Percentiles rank a stretch among this genome's conserved stretches.
Evolutionary conservation across 441 rosid species (phyloP).

Genomic region (Pelargonium myrrhifolium): DNA sequence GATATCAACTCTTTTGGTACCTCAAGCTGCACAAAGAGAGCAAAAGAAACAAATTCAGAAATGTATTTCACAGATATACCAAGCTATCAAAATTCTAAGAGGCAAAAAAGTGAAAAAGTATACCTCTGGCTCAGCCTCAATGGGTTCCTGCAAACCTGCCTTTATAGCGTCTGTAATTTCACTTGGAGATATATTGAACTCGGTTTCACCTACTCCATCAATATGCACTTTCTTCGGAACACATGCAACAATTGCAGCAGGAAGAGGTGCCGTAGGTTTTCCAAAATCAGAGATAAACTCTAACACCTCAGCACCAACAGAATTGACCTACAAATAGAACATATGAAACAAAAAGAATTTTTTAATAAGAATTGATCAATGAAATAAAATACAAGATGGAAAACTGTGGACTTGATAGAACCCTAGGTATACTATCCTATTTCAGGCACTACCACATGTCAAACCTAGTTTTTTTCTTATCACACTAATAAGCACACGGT

Average conservation of each 20-base stretch:
- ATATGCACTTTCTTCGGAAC: constrained; percentile 81
- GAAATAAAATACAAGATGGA: constrained; percentile 8
- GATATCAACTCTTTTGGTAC: constrained; percentile 92
- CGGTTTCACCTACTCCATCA: constrained; percentile 81
- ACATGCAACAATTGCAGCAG: constrained; percentile 99
- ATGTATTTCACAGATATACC: constrained; percentile 17
- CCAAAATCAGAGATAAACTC: constrained; percentile 95
- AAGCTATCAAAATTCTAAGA: constrained; percentile 18
- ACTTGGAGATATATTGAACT: constrained; percentile 62
- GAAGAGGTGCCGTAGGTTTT: constrained; percentile 79
- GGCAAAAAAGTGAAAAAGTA: constrained; percentile 17
- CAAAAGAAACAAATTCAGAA: constrained; percentile 20
- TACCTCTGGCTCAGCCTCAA: constrained; percentile 99
- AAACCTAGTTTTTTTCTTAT: too few species aligned
- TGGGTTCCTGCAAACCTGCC: constrained; percentile 75
- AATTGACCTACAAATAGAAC: constrained; percentile 58
- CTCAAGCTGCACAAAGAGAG: constrained; percentile 66
- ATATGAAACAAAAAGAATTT: constrained; percentile 8
- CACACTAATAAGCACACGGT: too few species aligned
- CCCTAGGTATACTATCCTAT: not conserved
- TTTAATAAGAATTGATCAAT: not conserved
- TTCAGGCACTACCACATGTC: not conserved
- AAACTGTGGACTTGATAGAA: not conserved
- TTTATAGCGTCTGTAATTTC: constrained; percentile 72
- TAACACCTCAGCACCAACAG: constrained; percentile 82